Conservation (phyloP, 305 asterid genomes). For the Fraxinus nigra region DNA sequence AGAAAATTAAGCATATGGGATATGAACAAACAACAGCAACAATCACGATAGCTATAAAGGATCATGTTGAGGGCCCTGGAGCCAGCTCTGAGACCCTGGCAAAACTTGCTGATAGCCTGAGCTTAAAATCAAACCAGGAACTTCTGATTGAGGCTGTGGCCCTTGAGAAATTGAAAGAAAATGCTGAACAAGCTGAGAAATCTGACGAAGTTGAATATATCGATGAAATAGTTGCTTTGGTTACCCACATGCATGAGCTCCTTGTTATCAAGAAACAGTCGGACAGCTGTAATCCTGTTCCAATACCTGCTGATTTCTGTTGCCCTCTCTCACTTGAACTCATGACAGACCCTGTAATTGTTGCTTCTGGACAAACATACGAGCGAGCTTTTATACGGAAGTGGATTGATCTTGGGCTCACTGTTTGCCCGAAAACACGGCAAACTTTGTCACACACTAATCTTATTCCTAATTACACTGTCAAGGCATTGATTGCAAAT, state of each 20-base stretch:
- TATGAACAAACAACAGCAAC: slow-evolving; percentile 48
- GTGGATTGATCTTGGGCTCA: slow-evolving; percentile 88
- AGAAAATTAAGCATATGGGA: slow-evolving; percentile 61
- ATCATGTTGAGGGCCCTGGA: slow-evolving; percentile 70
- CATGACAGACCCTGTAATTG: slow-evolving; percentile 94
- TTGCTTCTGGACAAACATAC: slow-evolving; percentile 87
- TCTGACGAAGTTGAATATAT: slow-evolving; percentile 66
- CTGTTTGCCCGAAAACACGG: slow-evolving; percentile 85
- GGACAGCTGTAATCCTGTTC: slow-evolving; percentile 57
- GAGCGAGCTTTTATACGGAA: slow-evolving; percentile 75
- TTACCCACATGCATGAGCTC: slow-evolving; percentile 81
- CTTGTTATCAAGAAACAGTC: slow-evolving; percentile 69
- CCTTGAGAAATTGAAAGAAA: slow-evolving; percentile 89
- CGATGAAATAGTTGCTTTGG: slow-evolving; percentile 70
- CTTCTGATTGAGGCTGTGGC: slow-evolving; percentile 88
- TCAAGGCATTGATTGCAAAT: slow-evolving; percentile 80
- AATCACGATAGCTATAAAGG: slow-evolving; percentile 55
- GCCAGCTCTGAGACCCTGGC: slow-evolving; percentile 63
- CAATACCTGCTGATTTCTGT: slow-evolving; percentile 87
- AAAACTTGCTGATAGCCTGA: slow-evolving; percentile 61
- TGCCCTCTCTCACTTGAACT: slow-evolving; percentile 92
- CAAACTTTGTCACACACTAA: slow-evolving; percentile 73
- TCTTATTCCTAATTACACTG: slow-evolving; percentile 86
- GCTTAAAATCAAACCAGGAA: slow-evolving; percentile 73
- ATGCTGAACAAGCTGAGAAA: slow-evolving; percentile 77